phyloP scores from a whole-genome alignment of 169 alveolate genomes.

The Perkinsus chesapeaki region DNA sequence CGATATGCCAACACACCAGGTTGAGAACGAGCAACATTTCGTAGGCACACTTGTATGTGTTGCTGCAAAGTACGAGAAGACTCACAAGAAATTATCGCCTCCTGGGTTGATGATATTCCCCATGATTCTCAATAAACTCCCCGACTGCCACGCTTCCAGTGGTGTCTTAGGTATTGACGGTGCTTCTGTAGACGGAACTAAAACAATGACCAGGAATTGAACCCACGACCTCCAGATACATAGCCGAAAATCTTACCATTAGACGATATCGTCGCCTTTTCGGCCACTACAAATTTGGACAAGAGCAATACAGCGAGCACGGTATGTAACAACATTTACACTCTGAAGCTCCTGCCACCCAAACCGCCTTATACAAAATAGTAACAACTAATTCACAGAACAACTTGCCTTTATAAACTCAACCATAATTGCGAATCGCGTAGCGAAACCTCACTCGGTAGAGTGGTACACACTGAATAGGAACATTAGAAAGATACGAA shows the following conservation, averaged over 20 bases:
- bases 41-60: no score
- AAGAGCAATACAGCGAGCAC: neutral
- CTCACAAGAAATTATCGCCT: neutral
- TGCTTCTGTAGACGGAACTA: neutral
- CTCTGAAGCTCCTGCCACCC: neutral
- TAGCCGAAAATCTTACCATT: neutral
- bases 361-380: neutral
- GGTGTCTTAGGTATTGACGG: neutral
- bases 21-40: no score
- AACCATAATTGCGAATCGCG: neutral
- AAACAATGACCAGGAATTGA: neutral
- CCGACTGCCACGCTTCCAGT: neutral
- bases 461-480: neutral
- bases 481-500: neutral
- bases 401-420: neutral
- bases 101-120: neutral
- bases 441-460: neutral
- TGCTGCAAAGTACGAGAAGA: neutral
- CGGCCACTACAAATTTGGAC: neutral
- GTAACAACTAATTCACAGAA: no score
- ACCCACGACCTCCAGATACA: neutral
- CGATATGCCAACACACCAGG: no score
- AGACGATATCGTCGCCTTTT: neutral
- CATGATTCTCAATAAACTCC: neutral
- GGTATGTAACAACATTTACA: neutral